Percentiles rank a stretch among this genome's conserved stretches.
Conservation (phyloP, 2,329 filamentous ascomycete species). For the Coniochaeta hoffmannii region DNA sequence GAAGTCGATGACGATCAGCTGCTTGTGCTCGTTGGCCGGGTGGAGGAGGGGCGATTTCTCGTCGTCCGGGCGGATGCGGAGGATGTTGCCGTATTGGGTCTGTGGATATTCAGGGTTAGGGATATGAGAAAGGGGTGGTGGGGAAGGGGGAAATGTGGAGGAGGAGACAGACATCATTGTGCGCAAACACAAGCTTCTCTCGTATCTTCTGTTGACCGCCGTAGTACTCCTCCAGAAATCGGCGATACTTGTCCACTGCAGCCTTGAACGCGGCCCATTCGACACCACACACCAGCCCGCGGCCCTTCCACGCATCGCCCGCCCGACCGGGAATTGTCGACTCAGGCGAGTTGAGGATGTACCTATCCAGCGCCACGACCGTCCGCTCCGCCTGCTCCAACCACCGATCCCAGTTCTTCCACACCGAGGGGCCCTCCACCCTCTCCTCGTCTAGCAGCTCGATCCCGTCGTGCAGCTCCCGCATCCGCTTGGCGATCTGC, state of each 20-base stretch:
- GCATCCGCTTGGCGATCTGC: slow-evolving; percentile 96
- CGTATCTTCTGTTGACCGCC: slow-evolving; percentile 60
- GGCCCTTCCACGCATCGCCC: slow-evolving; percentile 53
- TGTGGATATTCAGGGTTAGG: slow-evolving; percentile 25
- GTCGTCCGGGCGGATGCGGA: slow-evolving; percentile 60
- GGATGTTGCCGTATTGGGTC: slow-evolving; percentile 98
- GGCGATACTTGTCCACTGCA: slow-evolving; percentile 69
- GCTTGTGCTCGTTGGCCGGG: slow-evolving; percentile 90
- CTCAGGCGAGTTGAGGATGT: slow-evolving; percentile 37
- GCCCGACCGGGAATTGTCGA: not conserved
- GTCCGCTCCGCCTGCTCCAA: slow-evolving; percentile 57
- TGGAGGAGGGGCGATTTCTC: slow-evolving; percentile 81
- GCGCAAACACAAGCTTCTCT: slow-evolving; percentile 81
- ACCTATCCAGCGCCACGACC: slow-evolving; percentile 47
- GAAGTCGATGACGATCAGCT: slow-evolving; percentile 95
- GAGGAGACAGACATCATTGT: slow-evolving; percentile 72
- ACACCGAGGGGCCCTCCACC: slow-evolving; percentile 72
- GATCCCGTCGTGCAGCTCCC: slow-evolving; percentile 89
- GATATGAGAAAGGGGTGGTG: not conserved
- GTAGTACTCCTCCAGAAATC: slow-evolving; percentile 65
- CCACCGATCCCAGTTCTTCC: slow-evolving; percentile 95
- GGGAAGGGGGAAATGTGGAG: not conserved
- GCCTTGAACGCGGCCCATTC: slow-evolving; percentile 73
- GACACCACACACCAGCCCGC: slow-evolving; percentile 74
- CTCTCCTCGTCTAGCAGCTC: slow-evolving; percentile 75